phyloP scores from a whole-genome alignment of 192 early-diverging fungal species.

The Linnemannia schmuckeri region DNA sequence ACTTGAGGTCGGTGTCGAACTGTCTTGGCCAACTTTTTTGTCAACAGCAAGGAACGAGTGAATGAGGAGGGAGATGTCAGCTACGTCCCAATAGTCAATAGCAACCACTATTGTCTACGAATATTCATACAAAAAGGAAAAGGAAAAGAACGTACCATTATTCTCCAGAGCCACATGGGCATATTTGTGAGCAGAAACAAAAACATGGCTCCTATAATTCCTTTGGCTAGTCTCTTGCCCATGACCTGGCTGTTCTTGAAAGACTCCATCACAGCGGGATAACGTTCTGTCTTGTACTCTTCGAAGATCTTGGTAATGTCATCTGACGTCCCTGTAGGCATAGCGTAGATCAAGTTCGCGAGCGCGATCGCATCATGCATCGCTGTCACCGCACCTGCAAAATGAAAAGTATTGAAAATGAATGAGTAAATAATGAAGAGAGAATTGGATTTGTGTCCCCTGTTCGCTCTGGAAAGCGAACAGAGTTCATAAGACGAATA shows the following conservation, averaged over 20 bases:
- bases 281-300: constrained; percentile 6
- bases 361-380: constrained; percentile 22
- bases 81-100: too few relatives aligned
- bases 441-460: too few relatives aligned
- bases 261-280: constrained; percentile 4
- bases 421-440: neutral
- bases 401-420: neutral
- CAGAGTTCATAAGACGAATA: too few relatives aligned
- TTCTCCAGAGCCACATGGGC: too few relatives aligned
- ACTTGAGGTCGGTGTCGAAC: too few relatives aligned
- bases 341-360: constrained; percentile 1
- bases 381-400: neutral
- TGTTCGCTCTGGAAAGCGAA: too few relatives aligned
- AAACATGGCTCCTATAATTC: neutral
- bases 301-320: constrained; percentile 9
- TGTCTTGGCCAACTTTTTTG: too few relatives aligned
- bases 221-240: neutral
- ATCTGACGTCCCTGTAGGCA: neutral
- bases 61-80: too few relatives aligned
- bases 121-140: too few relatives aligned
- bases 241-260: constrained; percentile 5
- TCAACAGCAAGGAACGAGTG: too few relatives aligned
- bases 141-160: neutral
- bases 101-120: too few relatives aligned
- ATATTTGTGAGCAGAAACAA: too few relatives aligned